These are phyloP conservation scores for Aspergillus avenaceus DNA, from an alignment of 495 filamentous ascomycete species.

Conservation along the genomic window DNA sequence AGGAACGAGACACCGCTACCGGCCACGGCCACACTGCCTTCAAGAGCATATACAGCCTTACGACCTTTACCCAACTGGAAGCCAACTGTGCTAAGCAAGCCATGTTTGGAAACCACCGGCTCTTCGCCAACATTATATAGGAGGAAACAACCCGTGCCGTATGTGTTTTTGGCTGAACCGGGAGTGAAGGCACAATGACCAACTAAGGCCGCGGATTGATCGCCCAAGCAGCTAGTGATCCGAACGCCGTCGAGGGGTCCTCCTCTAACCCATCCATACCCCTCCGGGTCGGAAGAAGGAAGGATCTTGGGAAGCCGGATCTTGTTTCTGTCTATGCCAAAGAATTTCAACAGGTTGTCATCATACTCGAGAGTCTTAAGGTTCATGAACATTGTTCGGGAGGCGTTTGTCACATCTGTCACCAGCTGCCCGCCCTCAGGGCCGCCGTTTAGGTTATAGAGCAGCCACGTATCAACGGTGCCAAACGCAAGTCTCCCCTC, in stretches of 20 bases:
- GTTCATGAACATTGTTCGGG: conserved; percentile 96
- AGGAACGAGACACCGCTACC: conserved; percentile 89
- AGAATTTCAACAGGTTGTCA: conserved; percentile 75
- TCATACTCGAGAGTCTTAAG: conserved; percentile 83
- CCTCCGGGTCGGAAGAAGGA: conserved; percentile 73
- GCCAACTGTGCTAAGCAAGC: conserved; percentile 82
- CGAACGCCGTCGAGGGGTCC: conserved; percentile 70
- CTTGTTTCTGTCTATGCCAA: conserved; percentile 71
- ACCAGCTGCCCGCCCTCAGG: conserved; percentile 65
- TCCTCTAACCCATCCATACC: conserved; percentile 64
- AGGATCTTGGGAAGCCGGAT: conserved; percentile 80
- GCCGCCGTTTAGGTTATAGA: conserved; percentile 89
- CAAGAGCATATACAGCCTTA: conserved; percentile 83
- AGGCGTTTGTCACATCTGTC: conserved; percentile 90
- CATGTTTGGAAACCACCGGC: conserved; percentile 87
- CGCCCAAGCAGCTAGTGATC: conserved; percentile 85
- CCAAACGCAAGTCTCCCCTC: conserved; percentile 80
- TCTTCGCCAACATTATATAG: conserved; percentile 90
- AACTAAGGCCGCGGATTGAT: conserved; percentile 89
- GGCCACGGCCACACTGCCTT: conserved; percentile 89
- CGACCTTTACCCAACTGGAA: conserved; percentile 62
- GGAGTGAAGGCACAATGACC: conserved; percentile 88
- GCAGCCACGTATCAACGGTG: conserved; percentile 90
- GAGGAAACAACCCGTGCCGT: conserved; percentile 93
- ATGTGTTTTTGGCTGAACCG: conserved; percentile 91